These are phyloP conservation scores for Spathaspora hagerdaliae DNA, from an alignment of 805 yeast species.

Conservation along the genomic window DNA sequence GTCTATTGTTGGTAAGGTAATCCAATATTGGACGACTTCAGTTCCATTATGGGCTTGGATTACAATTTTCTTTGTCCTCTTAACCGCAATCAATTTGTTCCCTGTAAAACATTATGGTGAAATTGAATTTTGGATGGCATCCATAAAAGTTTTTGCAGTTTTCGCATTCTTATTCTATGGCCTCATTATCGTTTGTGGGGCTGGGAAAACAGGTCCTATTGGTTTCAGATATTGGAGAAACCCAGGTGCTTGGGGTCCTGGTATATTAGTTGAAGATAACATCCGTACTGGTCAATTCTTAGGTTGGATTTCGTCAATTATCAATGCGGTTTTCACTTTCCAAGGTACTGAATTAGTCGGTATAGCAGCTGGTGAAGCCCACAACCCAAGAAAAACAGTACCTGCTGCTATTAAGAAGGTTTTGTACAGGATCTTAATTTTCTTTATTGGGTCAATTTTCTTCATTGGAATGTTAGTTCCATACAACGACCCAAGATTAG, in stretches of 20 bases:
- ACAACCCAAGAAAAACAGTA: conserved; percentile 58
- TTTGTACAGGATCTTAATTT: conserved; percentile 62
- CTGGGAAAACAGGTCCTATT: conserved; percentile 68
- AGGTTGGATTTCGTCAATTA: conserved; percentile 57
- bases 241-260: conserved; percentile 58
- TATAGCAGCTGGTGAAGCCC: conserved; percentile 69
- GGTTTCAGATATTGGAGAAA: conserved; percentile 70
- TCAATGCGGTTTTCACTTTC: conserved; percentile 67
- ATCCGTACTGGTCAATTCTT: conserved; percentile 48
- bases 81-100: conserved; percentile 38
- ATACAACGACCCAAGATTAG: conserved; percentile 47
- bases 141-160: conserved; percentile 60
- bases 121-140: conserved; percentile 60
- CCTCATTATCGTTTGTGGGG: conserved; percentile 68
- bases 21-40: conserved; percentile 51
- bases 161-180: conserved; percentile 64
- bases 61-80: conserved; percentile 42
- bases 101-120: conserved; percentile 53
- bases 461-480: conserved; percentile 68
- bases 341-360: conserved; percentile 70
- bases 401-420: conserved; percentile 70
- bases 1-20: conserved; percentile 63
- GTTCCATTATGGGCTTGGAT: conserved; percentile 59
- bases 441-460: conserved; percentile 58
- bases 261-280: conserved; percentile 38